phyloP scores from a whole-genome alignment of 169 alveolate species.

The Cyclospora cayetanensis region DNA sequence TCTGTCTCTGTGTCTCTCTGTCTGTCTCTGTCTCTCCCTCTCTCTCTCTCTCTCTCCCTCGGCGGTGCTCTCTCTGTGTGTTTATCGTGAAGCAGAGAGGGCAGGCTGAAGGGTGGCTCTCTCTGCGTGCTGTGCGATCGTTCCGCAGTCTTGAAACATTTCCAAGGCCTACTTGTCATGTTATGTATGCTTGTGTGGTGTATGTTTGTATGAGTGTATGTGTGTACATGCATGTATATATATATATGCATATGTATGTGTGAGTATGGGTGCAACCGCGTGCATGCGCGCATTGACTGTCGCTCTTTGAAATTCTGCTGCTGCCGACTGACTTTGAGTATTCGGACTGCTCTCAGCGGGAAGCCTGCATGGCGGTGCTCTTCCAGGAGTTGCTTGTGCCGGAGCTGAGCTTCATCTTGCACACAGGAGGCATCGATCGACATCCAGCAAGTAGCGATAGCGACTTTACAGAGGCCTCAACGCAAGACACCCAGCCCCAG shows the following conservation, averaged over 20 bases:
- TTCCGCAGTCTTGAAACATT: neutral
- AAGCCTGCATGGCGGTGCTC: constrained; percentile 60
- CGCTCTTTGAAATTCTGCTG: too few species aligned
- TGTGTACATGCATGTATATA: neutral
- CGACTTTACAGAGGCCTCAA: too few species aligned
- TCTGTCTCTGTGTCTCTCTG: neutral
- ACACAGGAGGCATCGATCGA: neutral
- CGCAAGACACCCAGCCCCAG: neutral
- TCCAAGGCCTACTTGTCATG: neutral
- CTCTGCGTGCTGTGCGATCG: neutral
- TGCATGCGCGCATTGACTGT: too few species aligned
- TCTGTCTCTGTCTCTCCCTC: neutral
- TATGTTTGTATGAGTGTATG: neutral
- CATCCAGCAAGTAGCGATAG: neutral
- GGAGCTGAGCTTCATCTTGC: constrained; percentile 17
- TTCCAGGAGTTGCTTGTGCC: constrained; percentile 33
- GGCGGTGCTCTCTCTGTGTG: neutral
- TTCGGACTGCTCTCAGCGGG: too few species aligned
- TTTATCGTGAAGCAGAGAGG: neutral
- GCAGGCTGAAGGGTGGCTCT: too few species aligned
- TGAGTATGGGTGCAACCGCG: too few species aligned
- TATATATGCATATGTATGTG: neutral
- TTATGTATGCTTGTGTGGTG: neutral
- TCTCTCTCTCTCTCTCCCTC: neutral
- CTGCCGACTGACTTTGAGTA: too few species aligned